phyloP scores from a whole-genome alignment of 768 basidiomycete species.

The Trichaptum fuscoviolaceum region DNA sequence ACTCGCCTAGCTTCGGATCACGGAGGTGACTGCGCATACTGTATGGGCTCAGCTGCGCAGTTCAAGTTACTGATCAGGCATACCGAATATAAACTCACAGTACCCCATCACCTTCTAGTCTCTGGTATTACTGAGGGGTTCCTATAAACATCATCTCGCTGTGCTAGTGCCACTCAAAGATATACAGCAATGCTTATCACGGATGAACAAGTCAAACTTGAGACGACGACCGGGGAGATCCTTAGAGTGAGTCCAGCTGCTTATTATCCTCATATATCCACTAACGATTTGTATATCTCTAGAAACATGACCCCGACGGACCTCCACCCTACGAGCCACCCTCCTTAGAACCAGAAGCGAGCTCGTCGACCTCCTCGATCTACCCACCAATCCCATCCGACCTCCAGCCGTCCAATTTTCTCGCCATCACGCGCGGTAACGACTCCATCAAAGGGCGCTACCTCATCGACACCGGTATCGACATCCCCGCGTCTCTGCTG shows the following conservation, averaged over 20 bases:
- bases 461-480: slow-evolving; percentile 14
- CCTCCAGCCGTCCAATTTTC: neutral
- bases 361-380: neutral
- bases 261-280: neutral
- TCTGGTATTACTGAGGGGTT: too few species aligned
- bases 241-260: neutral
- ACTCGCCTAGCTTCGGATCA: too few species aligned
- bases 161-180: too few species aligned
- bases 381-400: neutral
- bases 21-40: too few species aligned
- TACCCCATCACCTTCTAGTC: too few species aligned
- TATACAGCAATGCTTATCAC: neutral
- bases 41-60: too few species aligned
- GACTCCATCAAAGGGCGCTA: neutral
- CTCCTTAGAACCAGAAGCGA: neutral
- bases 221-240: neutral
- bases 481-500: slow-evolving; percentile 14
- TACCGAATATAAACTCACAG: too few species aligned
- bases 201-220: neutral
- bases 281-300: neutral
- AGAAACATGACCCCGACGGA: neutral
- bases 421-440: neutral
- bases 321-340: neutral
- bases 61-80: too few species aligned
- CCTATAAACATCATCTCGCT: too few species aligned